Evolutionary conservation across 495 filamentous ascomycete species (phyloP), one percentile per base, ranked within the genome.

Genomic region (Lindgomyces ingoldianus): DNA sequence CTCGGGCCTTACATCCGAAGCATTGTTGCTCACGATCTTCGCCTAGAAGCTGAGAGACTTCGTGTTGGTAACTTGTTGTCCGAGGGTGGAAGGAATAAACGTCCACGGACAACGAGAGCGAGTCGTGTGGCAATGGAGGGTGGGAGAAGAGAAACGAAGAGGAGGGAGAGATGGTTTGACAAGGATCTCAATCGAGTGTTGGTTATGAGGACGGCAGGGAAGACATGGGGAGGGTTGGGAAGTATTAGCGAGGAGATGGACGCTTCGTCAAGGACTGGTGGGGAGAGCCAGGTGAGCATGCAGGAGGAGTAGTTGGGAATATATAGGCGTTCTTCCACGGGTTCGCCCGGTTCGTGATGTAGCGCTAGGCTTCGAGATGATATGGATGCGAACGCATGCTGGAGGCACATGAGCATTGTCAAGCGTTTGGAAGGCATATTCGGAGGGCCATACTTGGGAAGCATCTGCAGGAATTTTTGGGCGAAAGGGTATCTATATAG

Each of bases 81-180:
- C 39, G 75, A 79, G 30, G 81, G 80, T 16, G 81, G 78, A 2
- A 78, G 41, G 8, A 76, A 77, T 12, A 93, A 91, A 73, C 81
- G 84, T 18, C 81, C 85, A 70, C 78, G 94, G 24, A 93, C 81
- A 0, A 97, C 94, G 0, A 78, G 92, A 44, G 84, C 91, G 21
- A 89, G 90, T 26, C 83, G 91, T 39, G 89, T 89, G 12, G 95
- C 93, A 0, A 79, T 93, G 0, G 92, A 96, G 69, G 93, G 92
- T 18, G 87, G 91, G 0, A 81, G 81, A 46, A 85, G 94, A 67
- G 83, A 85, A 39, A 85, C 80, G 1, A 90, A 85, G 18, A 82
- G 91, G 49, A 84, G 83, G 54, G 91, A 94, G 73, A 81, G 83
- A 52, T 96, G 91, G 85, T 93, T 96, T 73, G 79, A 83, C n/a